Evolutionary conservation across 352 stramenopile species (phyloP).

Genomic region (Halophytophthora polymorphica): DNA sequence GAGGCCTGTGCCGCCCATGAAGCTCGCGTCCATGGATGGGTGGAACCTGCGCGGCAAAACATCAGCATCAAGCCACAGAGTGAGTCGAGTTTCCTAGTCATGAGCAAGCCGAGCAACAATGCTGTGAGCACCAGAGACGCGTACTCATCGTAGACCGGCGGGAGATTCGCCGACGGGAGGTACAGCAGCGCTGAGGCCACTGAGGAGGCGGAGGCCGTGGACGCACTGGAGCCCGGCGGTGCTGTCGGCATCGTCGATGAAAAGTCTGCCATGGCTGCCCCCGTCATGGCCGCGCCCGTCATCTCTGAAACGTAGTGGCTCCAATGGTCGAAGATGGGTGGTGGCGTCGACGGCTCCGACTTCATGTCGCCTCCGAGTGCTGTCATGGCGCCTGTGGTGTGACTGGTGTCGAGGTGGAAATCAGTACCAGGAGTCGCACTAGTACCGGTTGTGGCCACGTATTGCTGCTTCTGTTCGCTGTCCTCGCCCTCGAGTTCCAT

Average conservation of each 20-base stretch:
- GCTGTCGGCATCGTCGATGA: conserved; percentile 12
- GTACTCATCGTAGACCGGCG: conserved; percentile 30
- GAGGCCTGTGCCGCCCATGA: conserved; percentile 9
- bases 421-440: too few relatives aligned
- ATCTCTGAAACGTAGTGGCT: conserved; percentile 37
- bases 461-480: conserved; percentile 19
- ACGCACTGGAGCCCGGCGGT: too few relatives aligned
- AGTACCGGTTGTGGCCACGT: too few relatives aligned
- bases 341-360: conserved; percentile 13
- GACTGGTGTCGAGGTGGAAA: too few relatives aligned
- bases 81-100: background rate
- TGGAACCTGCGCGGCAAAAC: conserved; percentile 3
- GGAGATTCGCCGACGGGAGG: conserved; percentile 17
- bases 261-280: conserved; percentile 29
- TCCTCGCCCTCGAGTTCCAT: conserved; percentile 30
- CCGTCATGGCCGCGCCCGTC: conserved; percentile 7
- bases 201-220: conserved; percentile 1
- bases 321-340: conserved; percentile 39
- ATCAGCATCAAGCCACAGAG: background rate
- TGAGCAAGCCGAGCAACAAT: background rate
- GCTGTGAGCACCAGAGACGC: background rate
- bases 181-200: conserved; percentile 14
- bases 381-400: too few relatives aligned
- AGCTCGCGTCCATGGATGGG: conserved; percentile 4
- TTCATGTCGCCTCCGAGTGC: too few relatives aligned